Evolutionary conservation across 2,329 filamentous ascomycete species (phyloP).

Genomic region (Xylaria sp.): DNA sequence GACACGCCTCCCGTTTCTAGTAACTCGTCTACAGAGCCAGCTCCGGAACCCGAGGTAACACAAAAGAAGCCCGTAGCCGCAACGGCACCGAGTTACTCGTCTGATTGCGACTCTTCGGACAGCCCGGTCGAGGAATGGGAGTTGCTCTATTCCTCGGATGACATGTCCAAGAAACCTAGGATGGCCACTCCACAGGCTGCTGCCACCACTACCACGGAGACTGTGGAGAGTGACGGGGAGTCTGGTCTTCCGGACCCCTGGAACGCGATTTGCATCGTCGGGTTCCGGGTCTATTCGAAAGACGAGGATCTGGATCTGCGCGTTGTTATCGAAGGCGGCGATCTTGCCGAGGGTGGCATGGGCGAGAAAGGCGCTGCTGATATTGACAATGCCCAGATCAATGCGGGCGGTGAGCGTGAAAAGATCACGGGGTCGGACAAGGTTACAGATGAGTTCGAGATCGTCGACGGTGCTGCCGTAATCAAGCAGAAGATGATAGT

Average conservation of each 20-base stretch:
- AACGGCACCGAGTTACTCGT: constrained; percentile 44
- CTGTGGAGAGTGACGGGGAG: constrained; percentile 48
- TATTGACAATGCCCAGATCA: constrained; percentile 62
- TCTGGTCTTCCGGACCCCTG: constrained; percentile 47
- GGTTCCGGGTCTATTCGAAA: constrained; percentile 49
- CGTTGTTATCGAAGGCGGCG: constrained; percentile 60
- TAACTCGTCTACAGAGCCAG: constrained; percentile 5
- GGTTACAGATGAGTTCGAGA: constrained; percentile 41
- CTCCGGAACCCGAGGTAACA: neutral
- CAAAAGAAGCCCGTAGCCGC: constrained; percentile 10
- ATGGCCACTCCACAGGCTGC: constrained; percentile 39
- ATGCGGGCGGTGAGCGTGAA: constrained; percentile 55
- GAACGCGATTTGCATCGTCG: constrained; percentile 50
- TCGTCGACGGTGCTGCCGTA: constrained; percentile 38
- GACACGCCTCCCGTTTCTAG: neutral
- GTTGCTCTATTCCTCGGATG: constrained; percentile 62
- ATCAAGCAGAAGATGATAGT: constrained; percentile 43
- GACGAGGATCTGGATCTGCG: constrained; percentile 59
- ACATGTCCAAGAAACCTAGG: constrained; percentile 59
- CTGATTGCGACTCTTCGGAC: constrained; percentile 62
- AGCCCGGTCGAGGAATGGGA: constrained; percentile 66
- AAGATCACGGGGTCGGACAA: constrained; percentile 37
- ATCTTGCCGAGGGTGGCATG: constrained; percentile 61
- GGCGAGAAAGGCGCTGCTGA: constrained; percentile 61
- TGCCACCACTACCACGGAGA: constrained; percentile 33